Evolutionary conservation across 108 stramenopile genomes (phyloP), one percentile per base, ranked within the genome.

Genomic region (Cyclotella choctawhatcheeana): DNA sequence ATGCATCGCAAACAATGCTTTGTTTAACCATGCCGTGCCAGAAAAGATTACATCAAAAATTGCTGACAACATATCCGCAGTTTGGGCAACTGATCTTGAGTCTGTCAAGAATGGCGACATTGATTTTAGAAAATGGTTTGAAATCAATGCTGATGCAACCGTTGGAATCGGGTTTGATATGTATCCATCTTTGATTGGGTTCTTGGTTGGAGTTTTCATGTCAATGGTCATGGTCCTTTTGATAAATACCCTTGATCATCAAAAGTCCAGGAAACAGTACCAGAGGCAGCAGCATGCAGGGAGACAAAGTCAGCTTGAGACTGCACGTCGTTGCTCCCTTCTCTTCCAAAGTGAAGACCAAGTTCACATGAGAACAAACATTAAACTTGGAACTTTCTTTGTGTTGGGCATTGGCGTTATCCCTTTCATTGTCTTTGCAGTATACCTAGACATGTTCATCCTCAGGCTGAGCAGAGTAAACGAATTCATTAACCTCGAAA

Each of bases 151-250:
- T 2, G 16, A 45, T 58, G 33, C 44, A 32, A 27, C 24, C 24
- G 33, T 69, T 24, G 18, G 56, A 17, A 33, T 44, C 22, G n/a
- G 58, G 16, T 34, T 69, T 21, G 29, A 35, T 30, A 44, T 44
- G 7, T 60, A 69, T 69, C 69, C 69, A 29, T 29, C 69, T 25
- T 59, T 69, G 13, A 59, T 69, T 37, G 55, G 58, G 3, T 69
- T 69, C 58, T 33, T 56, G 25, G 24, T 69, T 31, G 69, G 40
- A 20, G 69, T 69, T 10, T 7, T 43, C 20, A 14, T 58, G 16
- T 69, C 69, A 29, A 69, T 69, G 4, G 17, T 58, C 10, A 56
- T 56, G 22, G 26, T 30, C 7, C 24, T 69, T 33, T 8, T 32
- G 35, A 58, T 69, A 8, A 44, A 60, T 25, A 32, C 58, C 16